Evolutionary conservation across 345 rosid species (phyloP), one percentile per base, ranked within the genome.

Genomic region (Linum usitatissimum): DNA sequence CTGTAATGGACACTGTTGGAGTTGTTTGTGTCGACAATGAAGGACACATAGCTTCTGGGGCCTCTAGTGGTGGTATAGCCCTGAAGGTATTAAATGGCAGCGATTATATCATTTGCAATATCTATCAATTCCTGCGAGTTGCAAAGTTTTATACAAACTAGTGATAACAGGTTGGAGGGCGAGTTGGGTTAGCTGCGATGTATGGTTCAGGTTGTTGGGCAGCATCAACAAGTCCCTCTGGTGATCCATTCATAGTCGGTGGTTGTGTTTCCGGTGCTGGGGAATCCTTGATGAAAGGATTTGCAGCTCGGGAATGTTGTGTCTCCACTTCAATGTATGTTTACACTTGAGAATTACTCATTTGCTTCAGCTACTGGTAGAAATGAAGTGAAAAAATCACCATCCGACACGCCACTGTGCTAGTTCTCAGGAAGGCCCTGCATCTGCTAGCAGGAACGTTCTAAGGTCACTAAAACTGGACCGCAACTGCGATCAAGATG

Each of bases 191-290:
- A 73, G 99, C 94, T 58, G 96, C 87, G 57, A 82, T 74, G 71
- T 86, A 93, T 70, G 99, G 99, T 66, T 83, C 90, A 45, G 99
- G 99, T 36, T 90, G 97, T 64, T 93, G 99, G 99, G 99, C 97
- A 61, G 79, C 90, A 55, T 79, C 86, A 14, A 84, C 75, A 75
- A 91, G 87, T 64, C 86, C 82, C 40, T 87, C 73, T 48, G 91
- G 83, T 60, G 75, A 75, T 76, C 88, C 97, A 34, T 81, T 78
- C 73, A 72, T 79, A 49, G 90, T 76, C 45, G 99, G 96, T 8
- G 81, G 88, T 68, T 90, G 99, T 75, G 97, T 81, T 59, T 83
- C 81, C 42, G 99, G 99, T 57, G 91, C 94, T 2, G 97, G 99
- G 65, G 97, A 93, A 71, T 81, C 77, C 79, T 75, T 90, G 56